Conservation (phyloP, 2,329 filamentous ascomycete species). For the Diaporthe destruens region DNA sequence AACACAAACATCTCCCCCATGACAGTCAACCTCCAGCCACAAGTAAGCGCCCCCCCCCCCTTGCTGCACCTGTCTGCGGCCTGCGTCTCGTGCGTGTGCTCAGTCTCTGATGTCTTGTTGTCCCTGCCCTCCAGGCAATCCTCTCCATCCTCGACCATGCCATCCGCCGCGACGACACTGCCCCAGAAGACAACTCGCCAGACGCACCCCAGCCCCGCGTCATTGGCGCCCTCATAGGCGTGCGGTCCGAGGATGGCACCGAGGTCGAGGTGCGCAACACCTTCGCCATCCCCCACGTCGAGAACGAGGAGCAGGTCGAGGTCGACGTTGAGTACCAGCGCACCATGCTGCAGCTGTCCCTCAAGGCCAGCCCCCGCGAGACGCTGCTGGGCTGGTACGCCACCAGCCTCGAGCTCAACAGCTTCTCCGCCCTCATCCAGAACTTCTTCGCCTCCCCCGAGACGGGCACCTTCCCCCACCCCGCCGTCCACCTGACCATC, state of each 20-base stretch:
- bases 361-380: conserved; percentile 94
- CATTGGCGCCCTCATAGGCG: conserved; percentile 94
- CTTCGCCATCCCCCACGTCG: conserved; percentile 98
- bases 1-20: conserved; percentile 91
- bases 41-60: conserved; percentile 70
- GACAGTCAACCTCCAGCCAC: conserved; percentile 93
- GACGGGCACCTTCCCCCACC: conserved; percentile 96
- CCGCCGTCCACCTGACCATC: conserved; percentile 96
- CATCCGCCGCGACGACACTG: conserved; percentile 80
- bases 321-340: conserved; percentile 99
- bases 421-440: conserved; percentile 97
- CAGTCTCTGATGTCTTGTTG: conserved; percentile 12
- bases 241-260: conserved; percentile 94
- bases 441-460: conserved; percentile 99
- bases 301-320: conserved; percentile 98
- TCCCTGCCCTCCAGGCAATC: conserved; percentile 62
- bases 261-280: conserved; percentile 96
- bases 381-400: conserved; percentile 98
- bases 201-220: conserved; percentile 85
- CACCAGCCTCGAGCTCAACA: conserved; percentile 96
- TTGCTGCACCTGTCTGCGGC: conserved; percentile 17
- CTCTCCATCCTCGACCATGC: conserved; percentile 93
- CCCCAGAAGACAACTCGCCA: conserved; percentile 34
- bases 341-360: conserved; percentile 95
- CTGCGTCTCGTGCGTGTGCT: background rate